phyloP scores from a whole-genome alignment of 768 basidiomycete species.

The Boletus reticulatus region DNA sequence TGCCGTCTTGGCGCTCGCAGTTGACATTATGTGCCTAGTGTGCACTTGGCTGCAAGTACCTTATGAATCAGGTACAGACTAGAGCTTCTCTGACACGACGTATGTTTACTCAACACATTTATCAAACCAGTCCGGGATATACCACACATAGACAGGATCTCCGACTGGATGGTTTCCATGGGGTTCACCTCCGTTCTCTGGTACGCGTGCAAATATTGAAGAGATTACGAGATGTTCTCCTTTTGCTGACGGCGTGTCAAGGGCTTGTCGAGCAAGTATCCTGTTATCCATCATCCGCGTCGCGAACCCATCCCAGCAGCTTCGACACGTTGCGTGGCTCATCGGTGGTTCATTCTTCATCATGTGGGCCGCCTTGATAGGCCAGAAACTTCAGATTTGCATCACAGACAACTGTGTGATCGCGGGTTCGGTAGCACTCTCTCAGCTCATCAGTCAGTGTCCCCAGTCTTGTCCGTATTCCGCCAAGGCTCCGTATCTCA shows the following conservation, averaged over 20 bases:
- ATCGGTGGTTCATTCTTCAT: constrained; percentile 16
- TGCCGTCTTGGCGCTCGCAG: constrained; percentile 18
- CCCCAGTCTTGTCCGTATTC: background rate
- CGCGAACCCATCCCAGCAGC: constrained; percentile 7
- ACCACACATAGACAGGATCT: background rate
- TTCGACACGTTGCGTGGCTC: constrained; percentile 1
- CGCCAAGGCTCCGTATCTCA: no score
- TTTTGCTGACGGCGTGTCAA: constrained; percentile 6
- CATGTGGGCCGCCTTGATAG: constrained; percentile 24
- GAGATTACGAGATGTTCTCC: background rate
- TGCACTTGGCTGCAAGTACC: constrained; percentile 3
- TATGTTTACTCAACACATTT: background rate
- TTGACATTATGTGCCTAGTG: constrained; percentile 16
- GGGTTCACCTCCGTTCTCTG: constrained; percentile 20
- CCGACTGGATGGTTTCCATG: constrained; percentile 13
- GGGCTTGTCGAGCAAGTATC: constrained; percentile 26
- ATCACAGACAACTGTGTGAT: background rate
- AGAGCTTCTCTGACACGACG: no score
- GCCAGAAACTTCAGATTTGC: constrained; percentile 16
- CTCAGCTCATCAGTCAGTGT: constrained; percentile 22
- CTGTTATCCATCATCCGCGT: constrained; percentile 25
- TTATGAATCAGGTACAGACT: background rate
- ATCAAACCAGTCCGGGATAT: background rate
- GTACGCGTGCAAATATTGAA: constrained; percentile 3
- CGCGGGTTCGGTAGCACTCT: constrained; percentile 7